Evolutionary conservation across 306 rosid species (phyloP).

Genomic region (Lagenaria siceraria): DNA sequence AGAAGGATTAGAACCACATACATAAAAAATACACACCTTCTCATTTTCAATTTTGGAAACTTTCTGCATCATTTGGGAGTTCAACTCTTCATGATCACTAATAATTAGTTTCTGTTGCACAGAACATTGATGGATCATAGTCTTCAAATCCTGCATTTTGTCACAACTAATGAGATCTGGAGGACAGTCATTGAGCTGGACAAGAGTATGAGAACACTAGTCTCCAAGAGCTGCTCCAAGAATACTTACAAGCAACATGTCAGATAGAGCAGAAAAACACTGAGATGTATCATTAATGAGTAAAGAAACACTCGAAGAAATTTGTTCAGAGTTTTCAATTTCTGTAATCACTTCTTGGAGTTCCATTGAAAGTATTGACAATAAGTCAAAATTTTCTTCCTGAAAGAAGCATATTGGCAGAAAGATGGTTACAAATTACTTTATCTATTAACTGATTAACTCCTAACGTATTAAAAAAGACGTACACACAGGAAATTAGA

Average conservation of each 20-base stretch:
- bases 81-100: conserved; percentile 34
- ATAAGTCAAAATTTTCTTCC: conserved; percentile 45
- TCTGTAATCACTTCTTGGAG: conserved; percentile 45
- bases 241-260: conserved; percentile 52
- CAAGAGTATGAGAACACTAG: neutral
- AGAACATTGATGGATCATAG: conserved; percentile 23
- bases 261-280: conserved; percentile 37
- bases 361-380: conserved; percentile 30
- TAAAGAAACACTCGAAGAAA: conserved; percentile 28
- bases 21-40: conserved; percentile 35
- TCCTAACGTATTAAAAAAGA: neutral
- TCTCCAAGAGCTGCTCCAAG: conserved; percentile 9
- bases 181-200: neutral
- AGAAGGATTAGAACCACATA: conserved; percentile 5
- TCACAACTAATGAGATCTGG: neutral
- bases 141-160: conserved; percentile 51
- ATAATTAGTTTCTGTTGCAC: conserved; percentile 30
- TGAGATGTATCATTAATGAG: conserved; percentile 44
- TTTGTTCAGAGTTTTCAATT: conserved; percentile 47
- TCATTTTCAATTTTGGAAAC: conserved; percentile 50
- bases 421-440: neutral
- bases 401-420: conserved; percentile 21
- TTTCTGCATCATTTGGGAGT: conserved; percentile 38
- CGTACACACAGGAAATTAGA: neutral
- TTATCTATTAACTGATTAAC: neutral